phyloP scores from a whole-genome alignment of 2,329 filamentous ascomycete species.

The Grosmannia clavigera region DNA sequence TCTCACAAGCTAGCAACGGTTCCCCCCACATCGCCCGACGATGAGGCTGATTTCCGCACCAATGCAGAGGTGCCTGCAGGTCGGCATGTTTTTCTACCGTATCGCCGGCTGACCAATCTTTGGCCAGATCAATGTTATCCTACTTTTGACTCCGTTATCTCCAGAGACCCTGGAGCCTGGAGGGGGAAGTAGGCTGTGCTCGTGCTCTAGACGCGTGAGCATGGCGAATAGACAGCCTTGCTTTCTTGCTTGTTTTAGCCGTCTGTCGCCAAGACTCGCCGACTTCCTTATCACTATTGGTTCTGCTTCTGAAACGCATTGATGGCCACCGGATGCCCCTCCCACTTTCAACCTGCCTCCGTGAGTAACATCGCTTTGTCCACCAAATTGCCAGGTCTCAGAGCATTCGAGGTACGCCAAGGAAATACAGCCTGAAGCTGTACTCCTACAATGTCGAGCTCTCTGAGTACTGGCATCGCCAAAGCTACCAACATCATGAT shows the following conservation, averaged over 20 bases:
- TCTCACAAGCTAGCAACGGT: not conserved
- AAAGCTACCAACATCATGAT: constrained; percentile 1
- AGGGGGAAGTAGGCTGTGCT: not conserved
- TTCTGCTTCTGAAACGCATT: not conserved
- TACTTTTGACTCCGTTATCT: not conserved
- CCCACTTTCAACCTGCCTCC: not conserved
- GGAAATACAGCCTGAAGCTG: not conserved
- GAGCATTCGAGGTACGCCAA: not conserved
- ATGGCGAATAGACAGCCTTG: not conserved
- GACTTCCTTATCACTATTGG: not conserved
- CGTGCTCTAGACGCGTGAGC: not conserved
- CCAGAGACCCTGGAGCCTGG: not conserved
- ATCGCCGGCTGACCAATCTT: not conserved
- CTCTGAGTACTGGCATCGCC: not conserved
- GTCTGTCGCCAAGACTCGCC: not conserved
- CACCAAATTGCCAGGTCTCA: not conserved
- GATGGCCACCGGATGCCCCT: not conserved
- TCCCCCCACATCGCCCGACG: not conserved
- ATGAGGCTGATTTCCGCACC: not conserved
- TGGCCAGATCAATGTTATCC: not conserved
- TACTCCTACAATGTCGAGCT: not conserved
- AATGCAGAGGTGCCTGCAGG: not conserved
- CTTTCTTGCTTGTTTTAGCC: not conserved
- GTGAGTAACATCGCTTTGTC: not conserved
- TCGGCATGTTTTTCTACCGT: not conserved